Evolutionary conservation across 2,329 filamentous ascomycete genomes (phyloP).

Genomic region (Lizonia empirigonia): DNA sequence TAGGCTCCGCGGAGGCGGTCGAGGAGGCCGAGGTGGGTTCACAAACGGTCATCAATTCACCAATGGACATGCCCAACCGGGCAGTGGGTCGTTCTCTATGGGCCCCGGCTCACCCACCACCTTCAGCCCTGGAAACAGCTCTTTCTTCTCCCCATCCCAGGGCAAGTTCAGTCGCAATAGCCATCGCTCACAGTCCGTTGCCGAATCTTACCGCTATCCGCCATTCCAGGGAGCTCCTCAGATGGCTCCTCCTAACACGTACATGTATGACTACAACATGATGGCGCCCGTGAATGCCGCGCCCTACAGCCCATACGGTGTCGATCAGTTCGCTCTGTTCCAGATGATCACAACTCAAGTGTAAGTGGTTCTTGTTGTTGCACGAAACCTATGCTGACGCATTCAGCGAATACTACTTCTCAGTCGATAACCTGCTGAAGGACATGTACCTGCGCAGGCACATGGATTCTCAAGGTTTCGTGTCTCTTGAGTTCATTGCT

Average conservation of each 20-base stretch:
- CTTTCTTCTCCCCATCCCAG: constrained; percentile 39
- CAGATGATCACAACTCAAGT: constrained; percentile 66
- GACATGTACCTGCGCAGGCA: constrained; percentile 85
- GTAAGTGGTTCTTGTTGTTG: constrained; percentile 45
- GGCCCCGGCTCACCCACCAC: constrained; percentile 47
- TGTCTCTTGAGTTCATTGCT: constrained; percentile 77
- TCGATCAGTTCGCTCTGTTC: constrained; percentile 63
- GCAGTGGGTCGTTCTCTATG: constrained; percentile 41
- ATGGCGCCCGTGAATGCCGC: constrained; percentile 63
- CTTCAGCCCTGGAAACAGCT: constrained; percentile 43
- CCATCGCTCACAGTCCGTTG: constrained; percentile 66
- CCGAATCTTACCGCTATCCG: constrained; percentile 56
- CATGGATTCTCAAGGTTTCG: constrained; percentile 96
- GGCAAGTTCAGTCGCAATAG: constrained; percentile 56
- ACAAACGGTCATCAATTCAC: constrained; percentile 46
- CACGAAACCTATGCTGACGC: constrained; percentile 35
- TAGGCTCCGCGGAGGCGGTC: constrained; percentile 56
- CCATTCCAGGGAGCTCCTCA: constrained; percentile 45
- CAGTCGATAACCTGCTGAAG: constrained; percentile 91
- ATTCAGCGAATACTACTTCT: constrained; percentile 92
- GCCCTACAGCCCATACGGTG: constrained; percentile 63
- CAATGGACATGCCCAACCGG: constrained; percentile 48
- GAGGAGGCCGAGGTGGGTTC: constrained; percentile 52
- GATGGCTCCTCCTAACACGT: constrained; percentile 55
- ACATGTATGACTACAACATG: constrained; percentile 63